A percentile compares a stretch with the other conserved stretches of the same genome.
These are phyloP conservation scores for Penicillium samsonianum DNA, from an alignment of 495 filamentous ascomycete genomes.

Conservation along the genomic window DNA sequence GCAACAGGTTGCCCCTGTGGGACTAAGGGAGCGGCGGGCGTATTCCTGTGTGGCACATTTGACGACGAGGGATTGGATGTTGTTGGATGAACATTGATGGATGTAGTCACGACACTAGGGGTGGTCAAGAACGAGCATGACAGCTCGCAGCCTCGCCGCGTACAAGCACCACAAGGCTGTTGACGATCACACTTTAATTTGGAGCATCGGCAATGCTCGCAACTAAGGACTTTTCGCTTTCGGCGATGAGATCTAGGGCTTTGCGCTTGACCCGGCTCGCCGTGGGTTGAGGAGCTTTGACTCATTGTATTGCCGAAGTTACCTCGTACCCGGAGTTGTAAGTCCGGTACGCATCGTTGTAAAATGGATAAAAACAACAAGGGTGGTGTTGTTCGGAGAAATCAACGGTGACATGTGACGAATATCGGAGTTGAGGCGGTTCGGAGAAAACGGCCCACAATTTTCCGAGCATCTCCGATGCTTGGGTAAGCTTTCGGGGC, in stretches of 20 bases:
- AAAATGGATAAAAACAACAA: not conserved
- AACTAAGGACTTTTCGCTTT: constrained; percentile 22
- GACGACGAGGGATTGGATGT: not conserved
- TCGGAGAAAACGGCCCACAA: too few species aligned
- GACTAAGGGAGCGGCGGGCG: not conserved
- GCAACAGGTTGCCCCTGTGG: not conserved
- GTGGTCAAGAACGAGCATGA: constrained; percentile 5
- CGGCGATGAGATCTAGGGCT: constrained; percentile 7
- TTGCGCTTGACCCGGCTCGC: not conserved
- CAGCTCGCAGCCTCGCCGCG: constrained; percentile 8
- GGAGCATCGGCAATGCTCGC: constrained; percentile 22
- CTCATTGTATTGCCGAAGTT: not conserved
- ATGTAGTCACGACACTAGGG: not conserved
- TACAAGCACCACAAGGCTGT: constrained; percentile 21
- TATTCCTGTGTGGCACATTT: not conserved
- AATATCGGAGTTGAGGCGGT: too few species aligned
- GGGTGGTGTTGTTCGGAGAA: not conserved
- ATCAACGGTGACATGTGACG: too few species aligned
- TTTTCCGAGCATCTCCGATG: too few species aligned
- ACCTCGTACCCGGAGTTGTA: not conserved
- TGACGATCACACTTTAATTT: constrained; percentile 31
- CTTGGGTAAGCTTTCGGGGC: too few species aligned
- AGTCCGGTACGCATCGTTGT: not conserved
- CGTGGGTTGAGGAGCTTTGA: not conserved
- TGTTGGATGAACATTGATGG: not conserved